Conservation (phyloP, 139 green algal species). For the Chlamydomonas eustigma region DNA sequence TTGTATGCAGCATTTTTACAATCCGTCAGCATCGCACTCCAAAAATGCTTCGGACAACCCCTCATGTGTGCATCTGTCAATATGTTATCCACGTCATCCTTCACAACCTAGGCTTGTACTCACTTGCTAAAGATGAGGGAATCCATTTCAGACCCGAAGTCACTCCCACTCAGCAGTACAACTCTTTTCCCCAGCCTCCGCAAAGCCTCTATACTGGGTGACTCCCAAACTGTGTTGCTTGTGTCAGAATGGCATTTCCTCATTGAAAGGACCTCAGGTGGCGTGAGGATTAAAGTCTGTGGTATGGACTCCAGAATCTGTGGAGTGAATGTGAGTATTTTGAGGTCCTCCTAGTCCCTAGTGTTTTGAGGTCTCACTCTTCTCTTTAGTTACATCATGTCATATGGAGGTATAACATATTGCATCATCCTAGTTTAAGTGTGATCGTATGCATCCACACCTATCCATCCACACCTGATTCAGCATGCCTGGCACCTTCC, state of each 20-base stretch:
- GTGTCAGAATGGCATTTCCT: not conserved
- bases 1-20: not conserved
- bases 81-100: conserved; percentile 8
- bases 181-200: conserved; percentile 40
- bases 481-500: not conserved
- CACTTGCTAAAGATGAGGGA: conserved; percentile 40
- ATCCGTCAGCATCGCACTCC: not conserved
- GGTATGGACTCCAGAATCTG: conserved; percentile 38
- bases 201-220: conserved; percentile 37
- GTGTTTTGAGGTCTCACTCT: too few relatives aligned
- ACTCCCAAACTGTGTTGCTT: not conserved
- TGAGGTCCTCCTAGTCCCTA: too few relatives aligned
- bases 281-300: conserved; percentile 27
- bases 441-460: not conserved
- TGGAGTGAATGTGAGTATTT: too few relatives aligned
- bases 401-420: too few relatives aligned
- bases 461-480: not conserved
- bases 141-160: conserved; percentile 58
- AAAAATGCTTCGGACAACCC: not conserved
- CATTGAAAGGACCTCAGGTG: conserved; percentile 25
- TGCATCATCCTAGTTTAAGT: conserved; percentile 12
- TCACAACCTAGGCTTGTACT: conserved; percentile 16
- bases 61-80: not conserved
- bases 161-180: conserved; percentile 43
- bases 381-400: too few relatives aligned